These are phyloP conservation scores for Protomyces arabidopsidicola DNA, from an alignment of 1,139 yeast genomes.

Conservation along the genomic window DNA sequence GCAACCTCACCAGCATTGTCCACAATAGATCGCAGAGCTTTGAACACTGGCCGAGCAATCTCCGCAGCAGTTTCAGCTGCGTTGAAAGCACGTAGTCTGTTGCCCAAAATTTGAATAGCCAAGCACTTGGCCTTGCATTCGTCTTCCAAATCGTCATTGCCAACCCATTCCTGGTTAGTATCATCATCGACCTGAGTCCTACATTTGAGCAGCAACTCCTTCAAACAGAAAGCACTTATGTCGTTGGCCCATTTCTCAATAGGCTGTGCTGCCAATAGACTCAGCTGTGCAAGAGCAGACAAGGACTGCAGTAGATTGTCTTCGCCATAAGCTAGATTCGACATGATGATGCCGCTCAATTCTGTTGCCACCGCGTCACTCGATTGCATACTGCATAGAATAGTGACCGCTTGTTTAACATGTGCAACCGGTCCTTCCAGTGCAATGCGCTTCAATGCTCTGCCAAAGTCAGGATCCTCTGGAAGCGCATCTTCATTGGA, in stretches of 20 bases:
- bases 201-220: conserved; percentile 56
- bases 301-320: conserved; percentile 53
- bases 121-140: conserved; percentile 41
- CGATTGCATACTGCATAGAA: conserved; percentile 49
- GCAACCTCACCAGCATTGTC: conserved; percentile 79
- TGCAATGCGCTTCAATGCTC: conserved; percentile 45
- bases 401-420: conserved; percentile 61
- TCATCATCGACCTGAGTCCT: conserved; percentile 33
- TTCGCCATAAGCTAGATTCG: conserved; percentile 26
- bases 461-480: conserved; percentile 34
- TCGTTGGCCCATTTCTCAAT: conserved; percentile 56
- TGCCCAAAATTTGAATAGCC: conserved; percentile 58
- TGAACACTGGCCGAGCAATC: conserved; percentile 60
- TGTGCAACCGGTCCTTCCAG: conserved; percentile 55
- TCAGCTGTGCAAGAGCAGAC: conserved; percentile 59
- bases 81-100: conserved; percentile 54
- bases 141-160: conserved; percentile 47
- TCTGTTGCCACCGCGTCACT: conserved; percentile 43
- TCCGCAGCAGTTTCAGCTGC: conserved; percentile 40
- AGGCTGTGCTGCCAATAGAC: conserved; percentile 49
- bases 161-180: conserved; percentile 44
- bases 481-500: conserved; percentile 47
- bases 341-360: conserved; percentile 43
- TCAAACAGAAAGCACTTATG: conserved; percentile 57
- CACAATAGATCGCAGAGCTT: conserved; percentile 60